Base-by-base conservation (phyloP, 257 asterid genomes). In the Nicotiana otophora region DNA sequence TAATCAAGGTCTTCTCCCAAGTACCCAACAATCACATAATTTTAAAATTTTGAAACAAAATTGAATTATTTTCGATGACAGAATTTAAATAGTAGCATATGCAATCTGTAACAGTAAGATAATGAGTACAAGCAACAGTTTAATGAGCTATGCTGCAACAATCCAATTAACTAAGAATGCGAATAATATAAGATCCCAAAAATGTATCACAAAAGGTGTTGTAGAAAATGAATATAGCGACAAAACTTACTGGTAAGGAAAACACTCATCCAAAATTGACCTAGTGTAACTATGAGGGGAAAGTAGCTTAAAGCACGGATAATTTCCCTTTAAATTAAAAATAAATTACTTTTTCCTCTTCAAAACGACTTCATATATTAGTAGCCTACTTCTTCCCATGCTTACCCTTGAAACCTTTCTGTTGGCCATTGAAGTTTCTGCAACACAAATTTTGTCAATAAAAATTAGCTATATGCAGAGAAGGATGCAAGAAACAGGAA, bases 361-460 rank as follows among this genome's bases (percentile, higher is more conserved):
- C 79, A 42, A 72, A 46, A 12, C 6, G 11, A 11, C 10, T 28
- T 23, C 2, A 31, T 33, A 20, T 31, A 7, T 67, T 57, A 54
- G 60, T 17, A 15, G 69, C 31, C 61, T 72, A 72, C 46, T 75
- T 75, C 26, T 31, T 75, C 4, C 80, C 80, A 23, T 51, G 80
- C 63, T 75, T 75, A 5, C 80, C 80, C 80, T 75, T 75, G 8
- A 51, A 75, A 9, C 19, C 19, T 5, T 51, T 75, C 26, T 75
- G 54, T 75, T 75, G 80, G 46, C 80, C 63, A 28, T 46, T 28
- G 3, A 75, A 75, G 46, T 51, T 75, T 20, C 80, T 75, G 63
- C 63, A 75, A 39, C 4, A 16, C 9, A 67, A 74, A 5, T 48
- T n/a, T 12, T 6, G 42, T 1, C 15, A 4, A 46, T 4, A 26